Evolutionary conservation across 805 yeast species (phyloP), one percentile per base, ranked within the genome.

Genomic region (Yarrowia porcina): DNA sequence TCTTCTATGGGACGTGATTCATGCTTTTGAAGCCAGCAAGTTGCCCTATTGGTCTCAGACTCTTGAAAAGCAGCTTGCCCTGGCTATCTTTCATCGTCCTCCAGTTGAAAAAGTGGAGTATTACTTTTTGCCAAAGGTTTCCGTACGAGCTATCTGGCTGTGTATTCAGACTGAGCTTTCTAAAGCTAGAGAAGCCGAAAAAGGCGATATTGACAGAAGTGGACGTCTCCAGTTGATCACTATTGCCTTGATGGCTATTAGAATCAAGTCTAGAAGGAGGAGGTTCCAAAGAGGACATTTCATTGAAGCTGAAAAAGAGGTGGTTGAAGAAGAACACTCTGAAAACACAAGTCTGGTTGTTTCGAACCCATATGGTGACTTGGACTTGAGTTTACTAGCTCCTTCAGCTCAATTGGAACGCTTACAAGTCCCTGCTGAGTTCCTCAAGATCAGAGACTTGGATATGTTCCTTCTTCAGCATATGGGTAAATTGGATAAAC

Each of bases 71-170:
- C 28, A 20, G n/a, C 9, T 56, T 4, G 61, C 61, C 2, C 36
- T 56, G 28, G 61, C 61, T 5, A 13, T 56, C 1, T 27, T 28
- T 3, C 0, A 4, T 8, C 49, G 61, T 15, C 49, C 61, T 5
- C 61, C 61, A 2, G 49, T 56, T 8, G 61, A 56, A 28, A 56
- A 41, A 23, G 49, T 56, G 17, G 49, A 56, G 61, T 56, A 56
- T 49, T 41, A 30, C 49, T 56, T 39, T 20, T 17, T 56, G 20
- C 47, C 49, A 5, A 56, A 56, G 13, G 49, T 41, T 2, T 56
- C 61, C 1, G 61, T 56, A 2, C 27, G 61, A 32, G 61, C 61
- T 10, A 39, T 56, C 13, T 56, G 61, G 61, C n/a, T 56, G 49
- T 56, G 49, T 21, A 56, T 56, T 32, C 61, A 56, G 49, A 41